These are phyloP conservation scores for Mycena rosella DNA, from an alignment of 768 basidiomycete species.

Conservation along the genomic window DNA sequence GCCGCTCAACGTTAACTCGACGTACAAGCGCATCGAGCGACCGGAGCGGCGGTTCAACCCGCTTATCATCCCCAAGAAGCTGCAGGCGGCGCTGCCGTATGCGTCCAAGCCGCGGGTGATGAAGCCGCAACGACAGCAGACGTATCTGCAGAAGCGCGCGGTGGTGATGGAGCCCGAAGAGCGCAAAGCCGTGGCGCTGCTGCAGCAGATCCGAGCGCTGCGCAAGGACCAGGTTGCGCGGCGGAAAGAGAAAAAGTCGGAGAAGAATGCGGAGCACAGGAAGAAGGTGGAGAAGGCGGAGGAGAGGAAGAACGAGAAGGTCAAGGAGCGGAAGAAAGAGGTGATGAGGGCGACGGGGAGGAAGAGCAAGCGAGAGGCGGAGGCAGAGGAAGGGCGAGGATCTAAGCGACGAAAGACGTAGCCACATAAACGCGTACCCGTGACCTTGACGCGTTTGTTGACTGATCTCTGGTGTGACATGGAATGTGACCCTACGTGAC, in stretches of 20 bases:
- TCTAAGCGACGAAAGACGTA: conserved; percentile 67
- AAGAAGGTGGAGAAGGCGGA: conserved; percentile 84
- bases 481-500: neutral
- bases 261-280: conserved; percentile 72
- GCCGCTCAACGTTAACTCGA: conserved; percentile 85
- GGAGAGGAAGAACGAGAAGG: conserved; percentile 70
- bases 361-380: conserved; percentile 77
- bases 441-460: neutral
- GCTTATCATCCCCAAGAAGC: conserved; percentile 86
- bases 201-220: conserved; percentile 95
- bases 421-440: conserved; percentile 1
- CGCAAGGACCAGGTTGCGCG: conserved; percentile 87
- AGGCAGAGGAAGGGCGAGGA: conserved; percentile 67
- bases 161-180: conserved; percentile 97
- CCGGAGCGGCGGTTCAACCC: conserved; percentile 90
- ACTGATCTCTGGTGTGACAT: conserved; percentile 7
- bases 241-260: conserved; percentile 90
- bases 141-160: conserved; percentile 95
- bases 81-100: conserved; percentile 93
- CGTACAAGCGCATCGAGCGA: conserved; percentile 88
- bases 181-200: conserved; percentile 87
- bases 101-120: conserved; percentile 92
- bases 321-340: conserved; percentile 82
- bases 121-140: conserved; percentile 76
- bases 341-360: conserved; percentile 79